Conservation (phyloP, 2,329 filamentous ascomycete genomes). For the Triangularia verruculosa region DNA sequence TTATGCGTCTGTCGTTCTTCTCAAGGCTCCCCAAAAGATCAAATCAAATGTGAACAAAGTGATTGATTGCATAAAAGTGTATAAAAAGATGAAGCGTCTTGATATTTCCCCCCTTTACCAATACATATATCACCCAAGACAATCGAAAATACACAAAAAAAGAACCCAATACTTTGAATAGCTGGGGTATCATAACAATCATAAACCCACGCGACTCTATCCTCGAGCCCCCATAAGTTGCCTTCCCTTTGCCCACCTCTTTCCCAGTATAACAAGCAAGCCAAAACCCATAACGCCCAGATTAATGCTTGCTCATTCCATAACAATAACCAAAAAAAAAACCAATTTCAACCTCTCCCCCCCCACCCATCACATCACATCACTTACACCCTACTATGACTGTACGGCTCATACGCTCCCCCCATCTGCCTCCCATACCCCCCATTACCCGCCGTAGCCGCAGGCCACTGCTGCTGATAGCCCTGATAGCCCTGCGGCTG, state of each 20-base stretch:
- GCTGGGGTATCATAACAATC: neutral
- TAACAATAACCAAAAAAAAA: neutral
- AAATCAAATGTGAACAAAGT: no score
- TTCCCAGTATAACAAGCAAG: neutral
- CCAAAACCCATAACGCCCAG: neutral
- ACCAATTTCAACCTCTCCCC: neutral
- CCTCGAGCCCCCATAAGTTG: neutral
- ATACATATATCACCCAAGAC: no score
- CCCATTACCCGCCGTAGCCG: conserved; percentile 19
- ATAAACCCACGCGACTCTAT: neutral
- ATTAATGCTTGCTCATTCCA: neutral
- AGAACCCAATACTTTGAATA: neutral
- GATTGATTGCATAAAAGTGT: no score
- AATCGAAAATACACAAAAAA: neutral
- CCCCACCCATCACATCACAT: neutral
- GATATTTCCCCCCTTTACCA: no score
- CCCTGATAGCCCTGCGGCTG: conserved; percentile 32
- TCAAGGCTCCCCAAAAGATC: no score
- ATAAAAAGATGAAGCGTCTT: no score
- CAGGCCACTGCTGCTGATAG: conserved; percentile 22
- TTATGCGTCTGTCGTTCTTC: no score
- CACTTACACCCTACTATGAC: conserved; percentile 49
- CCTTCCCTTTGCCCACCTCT: neutral
- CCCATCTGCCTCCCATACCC: conserved; percentile 18
- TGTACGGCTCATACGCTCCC: conserved; percentile 61